These are phyloP conservation scores for Exophiala lecanii-corni DNA, from an alignment of 2,329 filamentous ascomycete genomes.

Conservation along the genomic window DNA sequence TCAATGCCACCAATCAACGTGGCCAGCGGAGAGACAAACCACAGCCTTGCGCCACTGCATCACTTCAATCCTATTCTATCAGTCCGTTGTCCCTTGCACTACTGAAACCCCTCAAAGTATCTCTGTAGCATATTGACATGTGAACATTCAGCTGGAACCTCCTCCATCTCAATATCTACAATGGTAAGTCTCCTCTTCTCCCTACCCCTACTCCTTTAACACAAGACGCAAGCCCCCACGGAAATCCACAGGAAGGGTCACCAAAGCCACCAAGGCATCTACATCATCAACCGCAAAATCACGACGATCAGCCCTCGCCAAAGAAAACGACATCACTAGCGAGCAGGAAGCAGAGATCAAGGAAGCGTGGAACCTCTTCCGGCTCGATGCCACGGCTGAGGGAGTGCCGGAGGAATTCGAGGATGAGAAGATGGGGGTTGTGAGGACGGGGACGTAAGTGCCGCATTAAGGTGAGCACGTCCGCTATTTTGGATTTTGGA, in stretches of 20 bases:
- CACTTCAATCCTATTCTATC: too few species aligned
- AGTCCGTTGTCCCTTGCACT: too few species aligned
- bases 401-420: conserved; percentile 52
- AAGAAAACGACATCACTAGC: conserved; percentile 79
- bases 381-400: conserved; percentile 32
- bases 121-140: too few species aligned
- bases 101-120: too few species aligned
- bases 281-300: conserved; percentile 34
- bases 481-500: too few species aligned
- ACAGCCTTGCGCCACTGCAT: too few species aligned
- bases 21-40: too few species aligned
- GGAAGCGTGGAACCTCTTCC: conserved; percentile 83
- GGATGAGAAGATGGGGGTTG: conserved; percentile 67
- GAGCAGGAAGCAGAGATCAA: conserved; percentile 85
- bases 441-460: conserved; percentile 64
- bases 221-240: conserved; percentile 11
- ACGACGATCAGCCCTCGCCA: conserved; percentile 81
- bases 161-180: too few species aligned
- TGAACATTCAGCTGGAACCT: too few species aligned
- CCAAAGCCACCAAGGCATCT: conserved; percentile 1
- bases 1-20: too few species aligned
- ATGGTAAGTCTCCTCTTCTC: too few species aligned
- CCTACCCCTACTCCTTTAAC: neutral
- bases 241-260: conserved; percentile 29
- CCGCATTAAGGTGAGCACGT: conserved; percentile 69